These are phyloP conservation scores for Candida ortonii DNA, from an alignment of 805 yeast species.

Conservation along the genomic window DNA sequence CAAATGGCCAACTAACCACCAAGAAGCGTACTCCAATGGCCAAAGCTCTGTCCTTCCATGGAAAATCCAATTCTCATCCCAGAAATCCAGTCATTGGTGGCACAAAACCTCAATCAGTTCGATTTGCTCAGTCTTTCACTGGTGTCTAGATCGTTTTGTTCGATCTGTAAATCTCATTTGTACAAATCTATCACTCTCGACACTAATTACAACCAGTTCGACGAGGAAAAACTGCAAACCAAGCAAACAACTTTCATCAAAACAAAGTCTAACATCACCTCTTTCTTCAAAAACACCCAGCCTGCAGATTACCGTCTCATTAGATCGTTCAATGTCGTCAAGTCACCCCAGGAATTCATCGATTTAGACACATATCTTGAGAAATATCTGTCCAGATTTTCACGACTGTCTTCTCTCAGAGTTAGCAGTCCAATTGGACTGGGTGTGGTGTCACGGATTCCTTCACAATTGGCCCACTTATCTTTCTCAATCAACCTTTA, in stretches of 20 bases:
- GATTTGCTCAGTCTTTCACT: constrained; percentile 21
- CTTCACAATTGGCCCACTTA: constrained; percentile 5
- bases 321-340: constrained; percentile 15
- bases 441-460: constrained; percentile 10
- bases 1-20: too few species aligned
- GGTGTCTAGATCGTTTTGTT: constrained; percentile 10
- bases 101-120: constrained; percentile 22
- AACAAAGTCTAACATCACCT: constrained; percentile 15
- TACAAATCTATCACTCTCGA: constrained; percentile 25
- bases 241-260: constrained; percentile 14
- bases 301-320: constrained; percentile 11
- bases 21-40: too few species aligned
- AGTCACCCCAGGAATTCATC: constrained; percentile 28
- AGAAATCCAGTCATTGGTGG: constrained; percentile 21
- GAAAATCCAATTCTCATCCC: too few species aligned
- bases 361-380: constrained; percentile 24
- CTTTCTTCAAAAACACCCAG: constrained; percentile 5
- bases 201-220: constrained; percentile 25
- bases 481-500: constrained; percentile 9
- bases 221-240: constrained; percentile 19
- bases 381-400: constrained; percentile 3
- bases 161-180: constrained; percentile 11
- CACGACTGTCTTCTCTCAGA: constrained; percentile 3
- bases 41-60: too few species aligned
- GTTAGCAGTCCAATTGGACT: constrained; percentile 16